Base-by-base conservation (phyloP, 805 yeast species). In the Metschnikowia chrysomelidarum region DNA sequence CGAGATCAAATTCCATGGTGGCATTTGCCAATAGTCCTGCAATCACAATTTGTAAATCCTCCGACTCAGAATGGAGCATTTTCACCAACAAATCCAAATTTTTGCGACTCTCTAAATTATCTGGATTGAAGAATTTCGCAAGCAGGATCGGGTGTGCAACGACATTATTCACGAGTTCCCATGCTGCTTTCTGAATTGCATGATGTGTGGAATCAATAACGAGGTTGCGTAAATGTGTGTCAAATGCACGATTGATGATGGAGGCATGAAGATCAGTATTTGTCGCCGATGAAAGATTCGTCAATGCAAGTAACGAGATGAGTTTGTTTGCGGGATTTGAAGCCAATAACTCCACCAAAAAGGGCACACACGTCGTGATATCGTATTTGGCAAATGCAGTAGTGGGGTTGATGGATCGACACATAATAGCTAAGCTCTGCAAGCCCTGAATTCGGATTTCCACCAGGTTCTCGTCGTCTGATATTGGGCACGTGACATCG, bases 131-230 rank as follows among this genome's bases (percentile, higher is more conserved):
- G 47, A 82, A 71, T 41, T 76, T 75, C 2, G 76, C 79, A 21
- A 76, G 56, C 50, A 64, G 36, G 5, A 41, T 29, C 1, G 72
- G 71, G 18, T 55, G 57, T 24, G 37, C 62, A 50, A 78, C 70
- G 30, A 83, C 53, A 51, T 84, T 84, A 40, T 82, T 73, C 7
- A 82, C 55, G 12, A 84, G 67, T 49, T 84, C 88, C 57, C 83
- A 64, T 0, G 80, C 47, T 0, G 86, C 77, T 32, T 75, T 62
- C 51, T 80, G 86, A 3, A 84, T 54, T 34, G 66, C 54, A 1
- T 59, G 48, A 2, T 38, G 28, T 34, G 75, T 71, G 1, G 60
- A 40, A 8, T 65, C 70, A 7, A 64, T 40, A 8, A 67, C 55
- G 31, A 64, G 58, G 20, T 70, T 68, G 38, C 74, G 67, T 13